A percentile compares a stretch with the other conserved stretches of the same genome.
Evolutionary conservation across 2,329 filamentous ascomycete genomes (phyloP).

Genomic region (Laburnicola sp.): DNA sequence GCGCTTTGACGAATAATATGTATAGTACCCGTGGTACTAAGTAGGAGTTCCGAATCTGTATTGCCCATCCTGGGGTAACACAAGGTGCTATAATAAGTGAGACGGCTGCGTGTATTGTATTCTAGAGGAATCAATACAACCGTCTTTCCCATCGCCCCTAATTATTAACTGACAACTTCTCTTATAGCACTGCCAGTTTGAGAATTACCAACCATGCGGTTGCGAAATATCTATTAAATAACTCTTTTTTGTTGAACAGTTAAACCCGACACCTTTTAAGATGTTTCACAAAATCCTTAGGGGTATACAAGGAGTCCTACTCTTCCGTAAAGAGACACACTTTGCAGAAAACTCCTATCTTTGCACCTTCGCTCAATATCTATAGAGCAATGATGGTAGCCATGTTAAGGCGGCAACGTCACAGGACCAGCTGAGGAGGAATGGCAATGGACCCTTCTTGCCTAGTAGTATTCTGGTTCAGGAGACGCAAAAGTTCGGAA

Average conservation of each 20-base stretch:
- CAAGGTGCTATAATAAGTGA: slow-evolving; percentile 1
- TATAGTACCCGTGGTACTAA: too few relatives aligned
- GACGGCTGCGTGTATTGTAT: slow-evolving; percentile 1
- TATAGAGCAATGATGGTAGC: slow-evolving; percentile 11
- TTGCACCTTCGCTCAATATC: slow-evolving; percentile 10
- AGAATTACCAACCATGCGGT: not conserved
- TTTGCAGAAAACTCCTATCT: slow-evolving; percentile 10
- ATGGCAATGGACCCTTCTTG: slow-evolving; percentile 8
- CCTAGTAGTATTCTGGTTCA: not conserved
- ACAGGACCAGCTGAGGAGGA: slow-evolving; percentile 6
- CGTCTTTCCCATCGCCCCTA: slow-evolving; percentile 1
- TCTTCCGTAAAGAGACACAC: slow-evolving; percentile 8
- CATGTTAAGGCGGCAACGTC: slow-evolving; percentile 5
- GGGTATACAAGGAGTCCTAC: slow-evolving; percentile 14
- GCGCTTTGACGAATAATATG: too few relatives aligned
- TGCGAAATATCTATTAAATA: not conserved
- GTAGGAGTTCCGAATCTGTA: slow-evolving; percentile 2
- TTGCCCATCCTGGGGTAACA: slow-evolving; percentile 5
- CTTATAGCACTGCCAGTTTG: slow-evolving; percentile 1
- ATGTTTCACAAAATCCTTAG: slow-evolving; percentile 4
- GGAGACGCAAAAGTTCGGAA: too few relatives aligned
- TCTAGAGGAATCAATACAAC: slow-evolving; percentile 5
- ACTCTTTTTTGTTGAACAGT: not conserved
- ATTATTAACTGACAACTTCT: slow-evolving; percentile 7
- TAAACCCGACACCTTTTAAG: slow-evolving; percentile 8